Base-by-base conservation (phyloP, 108 stramenopile species). In the Skeletonema grethae region DNA sequence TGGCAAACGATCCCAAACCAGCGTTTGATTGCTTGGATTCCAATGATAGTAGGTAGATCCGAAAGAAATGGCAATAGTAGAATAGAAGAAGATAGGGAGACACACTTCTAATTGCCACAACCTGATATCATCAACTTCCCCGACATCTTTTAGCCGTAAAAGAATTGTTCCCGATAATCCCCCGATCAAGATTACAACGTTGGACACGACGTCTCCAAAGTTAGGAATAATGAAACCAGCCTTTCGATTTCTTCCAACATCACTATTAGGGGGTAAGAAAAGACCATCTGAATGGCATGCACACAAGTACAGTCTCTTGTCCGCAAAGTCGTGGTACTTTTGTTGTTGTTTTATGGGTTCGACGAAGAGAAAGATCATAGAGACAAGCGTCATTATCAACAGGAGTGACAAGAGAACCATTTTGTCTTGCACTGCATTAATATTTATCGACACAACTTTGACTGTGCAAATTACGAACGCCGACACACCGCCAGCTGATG, bases 11-110 rank as follows among this genome's bases (percentile, higher is more conserved):
- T 75, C 74, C 74, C 74, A 75, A 29, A 75, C 68, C 35, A 75
- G 43, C 20, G 67, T 69, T 38, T 39, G 18, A 29, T 75, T 64
- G 29, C 32, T 69, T 25, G 74, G 74, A 12, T 68, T 67, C 74
- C 74, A 75, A 38, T 75, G 74, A 57, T 75, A 75, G 35, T 75
- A 75, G 8, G 68, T 61, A 5, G 67, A 69, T n/a, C 74, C 74
- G 16, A 69, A 32, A 8, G 67, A 69, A 60, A 75, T 69, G 11
- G 35, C 57, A 38, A 61, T 61, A 3, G 67, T 75, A 36, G 67
- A 58, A 36, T 60, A 68, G 45, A 75, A 75, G 57, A 68, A 69
- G 28, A 75, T 58, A 20, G 72, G 46, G 7, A 73, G 72, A 25
- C 72, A 73, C 18, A 62, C 39, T 28, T 63, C 29, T 24, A 63